Evolutionary conservation across 129 eudicot genomes (phyloP), one percentile per base, ranked within the genome.

Genomic region (Deinandra increscens): DNA sequence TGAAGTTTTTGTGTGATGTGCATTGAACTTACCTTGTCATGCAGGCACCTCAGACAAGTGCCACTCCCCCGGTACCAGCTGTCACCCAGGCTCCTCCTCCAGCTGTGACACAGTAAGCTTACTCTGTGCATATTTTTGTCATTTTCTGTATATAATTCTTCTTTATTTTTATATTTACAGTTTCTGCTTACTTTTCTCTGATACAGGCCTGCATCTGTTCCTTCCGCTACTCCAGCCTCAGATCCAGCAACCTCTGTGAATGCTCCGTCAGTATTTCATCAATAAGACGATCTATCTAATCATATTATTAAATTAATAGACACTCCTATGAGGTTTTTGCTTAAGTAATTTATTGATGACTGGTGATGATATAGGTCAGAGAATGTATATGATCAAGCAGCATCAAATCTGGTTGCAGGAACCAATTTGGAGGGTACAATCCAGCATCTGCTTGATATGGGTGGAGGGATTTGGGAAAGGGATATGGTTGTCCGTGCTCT

Each of bases 391-490:
- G 95, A 81, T 70, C 83, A 80, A 75, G 97, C 91, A 13, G 97
- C 98, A 23, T 93, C 97, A 20, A 85, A 70, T 76, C 83, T 89
- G 60, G 95, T 93, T 68, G 95, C 96, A 42, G 97, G 98, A 63
- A 86, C 56, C 74, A 87, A 74, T 70, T 80, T 89, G 39, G 98
- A 93, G 76, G 83, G 79, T 54, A 70, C 91, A 12, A 74, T 91
- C 33, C 98, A 86, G 70, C 87, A 91, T 72, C 84, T 91, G 44
- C 86, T 91, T 82, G 98, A 91, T 62, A 88, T 91, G 96, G 98
- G 98, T 64, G 98, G 96, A 34, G 98, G 98, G 26, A 77, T 67
- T 41, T 91, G 98, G 98, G 96, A 88, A 49, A 82, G 96, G 70
- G 98, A 88, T 23, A 91, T 83, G 8, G 98, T 91, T 55, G 80